phyloP scores from a whole-genome alignment of 1,284 basidiomycete species.

The Boletellus deceptivus region DNA sequence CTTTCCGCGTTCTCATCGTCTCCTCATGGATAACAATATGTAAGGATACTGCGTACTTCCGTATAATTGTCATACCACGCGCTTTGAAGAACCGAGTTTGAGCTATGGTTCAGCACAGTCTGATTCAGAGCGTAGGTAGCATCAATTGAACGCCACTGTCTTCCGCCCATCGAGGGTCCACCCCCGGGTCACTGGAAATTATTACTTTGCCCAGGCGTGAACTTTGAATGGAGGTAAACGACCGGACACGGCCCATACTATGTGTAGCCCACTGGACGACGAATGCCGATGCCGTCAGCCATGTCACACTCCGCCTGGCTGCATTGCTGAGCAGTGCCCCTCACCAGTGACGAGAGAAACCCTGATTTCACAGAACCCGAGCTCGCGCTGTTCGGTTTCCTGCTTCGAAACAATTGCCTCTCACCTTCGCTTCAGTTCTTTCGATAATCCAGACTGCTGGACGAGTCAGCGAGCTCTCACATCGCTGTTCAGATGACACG shows the following conservation, averaged over 20 bases:
- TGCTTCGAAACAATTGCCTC: not conserved
- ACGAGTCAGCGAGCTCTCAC: not conserved
- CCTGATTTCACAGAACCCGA: not conserved
- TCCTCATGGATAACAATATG: slow-evolving; percentile 7
- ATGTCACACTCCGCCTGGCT: no score
- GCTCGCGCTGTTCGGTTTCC: not conserved
- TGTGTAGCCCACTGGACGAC: no score
- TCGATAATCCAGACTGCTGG: not conserved
- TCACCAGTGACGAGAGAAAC: not conserved
- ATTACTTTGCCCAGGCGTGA: no score
- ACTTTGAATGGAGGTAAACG: no score
- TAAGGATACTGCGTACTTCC: slow-evolving; percentile 21
- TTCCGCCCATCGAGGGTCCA: no score
- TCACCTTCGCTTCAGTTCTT: not conserved
- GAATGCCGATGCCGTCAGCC: no score
- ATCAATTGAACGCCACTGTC: no score
- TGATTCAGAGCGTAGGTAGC: no score
- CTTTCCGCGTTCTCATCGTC: not conserved
- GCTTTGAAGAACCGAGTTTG: not conserved
- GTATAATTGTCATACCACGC: slow-evolving; percentile 18
- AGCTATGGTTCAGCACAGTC: no score
- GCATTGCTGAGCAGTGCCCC: no score
- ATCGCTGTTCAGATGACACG: not conserved
- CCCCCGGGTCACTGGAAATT: no score
- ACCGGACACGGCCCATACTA: no score